Evolutionary conservation across 345 rosid genomes (phyloP).

Genomic region (Melaleuca quinquenervia): DNA sequence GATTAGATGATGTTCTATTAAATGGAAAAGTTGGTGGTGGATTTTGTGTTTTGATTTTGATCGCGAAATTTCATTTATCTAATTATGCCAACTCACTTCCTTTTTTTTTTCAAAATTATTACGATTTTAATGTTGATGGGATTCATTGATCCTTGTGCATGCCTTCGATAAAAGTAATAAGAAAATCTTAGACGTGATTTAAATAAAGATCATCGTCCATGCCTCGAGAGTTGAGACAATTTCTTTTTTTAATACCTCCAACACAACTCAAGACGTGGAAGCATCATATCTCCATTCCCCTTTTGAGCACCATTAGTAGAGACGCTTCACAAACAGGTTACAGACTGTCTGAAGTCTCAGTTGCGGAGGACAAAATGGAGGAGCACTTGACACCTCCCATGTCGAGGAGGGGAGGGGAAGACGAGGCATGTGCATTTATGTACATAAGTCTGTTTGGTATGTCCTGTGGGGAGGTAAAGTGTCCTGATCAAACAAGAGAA

Average conservation of each 20-base stretch:
- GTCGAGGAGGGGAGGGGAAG: not conserved
- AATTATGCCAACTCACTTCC: not conserved
- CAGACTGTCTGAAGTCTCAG: not conserved
- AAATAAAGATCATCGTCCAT: not conserved
- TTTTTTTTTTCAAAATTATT: not conserved
- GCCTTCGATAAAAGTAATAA: not conserved
- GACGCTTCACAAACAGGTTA: not conserved
- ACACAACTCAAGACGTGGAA: not conserved
- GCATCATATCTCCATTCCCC: not conserved
- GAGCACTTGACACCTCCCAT: not conserved
- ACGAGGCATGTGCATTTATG: not conserved
- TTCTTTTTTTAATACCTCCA: not conserved
- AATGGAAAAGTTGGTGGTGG: not conserved
- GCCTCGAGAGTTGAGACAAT: not conserved
- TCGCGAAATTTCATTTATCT: too few relatives aligned
- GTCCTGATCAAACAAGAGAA: not conserved
- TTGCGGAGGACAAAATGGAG: not conserved
- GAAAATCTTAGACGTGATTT: not conserved
- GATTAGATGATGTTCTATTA: not conserved
- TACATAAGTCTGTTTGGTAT: not conserved
- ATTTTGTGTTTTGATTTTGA: not conserved
- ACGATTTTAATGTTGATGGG: not conserved
- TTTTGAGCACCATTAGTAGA: not conserved
- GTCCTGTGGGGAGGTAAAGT: not conserved
- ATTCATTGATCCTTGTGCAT: not conserved